These are phyloP conservation scores for Fusarium sp. DNA, from an alignment of 2,329 filamentous ascomycete genomes.

Conservation along the genomic window DNA sequence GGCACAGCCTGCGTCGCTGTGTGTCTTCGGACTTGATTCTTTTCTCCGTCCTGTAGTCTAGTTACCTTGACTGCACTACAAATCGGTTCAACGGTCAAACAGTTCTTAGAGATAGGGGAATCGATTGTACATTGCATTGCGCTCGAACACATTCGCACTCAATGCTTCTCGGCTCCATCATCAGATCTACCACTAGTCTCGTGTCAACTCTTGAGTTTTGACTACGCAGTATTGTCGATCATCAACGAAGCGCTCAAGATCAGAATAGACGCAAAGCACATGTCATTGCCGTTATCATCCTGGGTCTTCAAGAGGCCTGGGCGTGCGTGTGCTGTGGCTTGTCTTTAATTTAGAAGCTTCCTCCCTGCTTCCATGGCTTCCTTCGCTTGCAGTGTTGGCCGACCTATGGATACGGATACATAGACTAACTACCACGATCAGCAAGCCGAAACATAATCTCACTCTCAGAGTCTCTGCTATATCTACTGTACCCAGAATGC, in stretches of 20 bases:
- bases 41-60: background rate
- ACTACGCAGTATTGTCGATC: slow-evolving; percentile 21
- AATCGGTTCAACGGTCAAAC: slow-evolving; percentile 1
- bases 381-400: background rate
- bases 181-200: slow-evolving; percentile 13
- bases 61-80: background rate
- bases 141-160: background rate
- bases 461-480: background rate
- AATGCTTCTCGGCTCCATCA: background rate
- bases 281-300: background rate
- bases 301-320: background rate
- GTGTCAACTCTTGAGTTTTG: slow-evolving; percentile 2
- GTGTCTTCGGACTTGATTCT: slow-evolving; percentile 12
- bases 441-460: slow-evolving; percentile 5
- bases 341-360: background rate
- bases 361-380: background rate
- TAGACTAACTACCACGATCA: slow-evolving; percentile 11
- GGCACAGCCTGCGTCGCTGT: slow-evolving; percentile 11
- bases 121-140: background rate
- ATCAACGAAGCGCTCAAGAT: slow-evolving; percentile 20
- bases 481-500: background rate
- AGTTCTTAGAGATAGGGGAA: background rate
- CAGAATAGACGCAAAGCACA: slow-evolving; percentile 10
- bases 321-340: background rate
- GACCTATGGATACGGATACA: background rate